Conservation (phyloP, 495 filamentous ascomycete genomes). For the Massariosphaeria phaeospora region DNA sequence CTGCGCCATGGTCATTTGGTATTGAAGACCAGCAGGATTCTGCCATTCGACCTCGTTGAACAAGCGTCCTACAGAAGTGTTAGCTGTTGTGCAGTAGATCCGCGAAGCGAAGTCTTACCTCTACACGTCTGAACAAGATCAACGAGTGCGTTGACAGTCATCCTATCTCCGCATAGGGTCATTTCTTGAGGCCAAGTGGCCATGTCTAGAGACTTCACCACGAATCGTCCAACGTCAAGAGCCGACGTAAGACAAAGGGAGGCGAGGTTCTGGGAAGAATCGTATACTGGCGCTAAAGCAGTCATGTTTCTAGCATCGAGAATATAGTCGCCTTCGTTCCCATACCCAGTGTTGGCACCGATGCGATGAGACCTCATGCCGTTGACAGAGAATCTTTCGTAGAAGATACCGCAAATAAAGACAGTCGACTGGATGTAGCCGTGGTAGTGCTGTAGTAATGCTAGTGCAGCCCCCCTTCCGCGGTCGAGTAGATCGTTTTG, state of each 20-base stretch:
- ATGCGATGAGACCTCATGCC: slow-evolving; percentile 55
- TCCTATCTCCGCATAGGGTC: slow-evolving; percentile 57
- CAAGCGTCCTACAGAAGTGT: slow-evolving; percentile 5
- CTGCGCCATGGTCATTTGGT: slow-evolving; percentile 35
- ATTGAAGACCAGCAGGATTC: slow-evolving; percentile 29
- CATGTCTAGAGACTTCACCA: slow-evolving; percentile 58
- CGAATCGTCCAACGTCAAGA: slow-evolving; percentile 60
- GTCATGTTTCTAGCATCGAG: slow-evolving; percentile 54
- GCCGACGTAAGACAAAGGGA: slow-evolving; percentile 62
- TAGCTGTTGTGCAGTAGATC: not conserved
- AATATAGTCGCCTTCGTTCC: slow-evolving; percentile 58
- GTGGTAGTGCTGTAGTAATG: slow-evolving; percentile 51
- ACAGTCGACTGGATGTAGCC: slow-evolving; percentile 57
- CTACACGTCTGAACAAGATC: slow-evolving; percentile 25
- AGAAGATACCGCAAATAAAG: slow-evolving; percentile 71
- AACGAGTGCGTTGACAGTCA: slow-evolving; percentile 40
- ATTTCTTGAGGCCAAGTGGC: slow-evolving; percentile 62
- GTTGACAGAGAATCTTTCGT: slow-evolving; percentile 65
- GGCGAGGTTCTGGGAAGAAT: slow-evolving; percentile 47
- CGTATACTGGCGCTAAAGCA: slow-evolving; percentile 54
- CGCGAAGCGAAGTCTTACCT: slow-evolving; percentile 28
- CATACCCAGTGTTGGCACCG: slow-evolving; percentile 46
- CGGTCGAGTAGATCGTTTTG: slow-evolving; percentile 49
- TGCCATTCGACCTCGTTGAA: slow-evolving; percentile 25
- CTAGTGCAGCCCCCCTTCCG: slow-evolving; percentile 53